Percentiles rank a stretch among this genome's conserved stretches.
Evolutionary conservation across 139 green algal species (phyloP).

Genomic region (Protoeuglena noctilucae): DNA sequence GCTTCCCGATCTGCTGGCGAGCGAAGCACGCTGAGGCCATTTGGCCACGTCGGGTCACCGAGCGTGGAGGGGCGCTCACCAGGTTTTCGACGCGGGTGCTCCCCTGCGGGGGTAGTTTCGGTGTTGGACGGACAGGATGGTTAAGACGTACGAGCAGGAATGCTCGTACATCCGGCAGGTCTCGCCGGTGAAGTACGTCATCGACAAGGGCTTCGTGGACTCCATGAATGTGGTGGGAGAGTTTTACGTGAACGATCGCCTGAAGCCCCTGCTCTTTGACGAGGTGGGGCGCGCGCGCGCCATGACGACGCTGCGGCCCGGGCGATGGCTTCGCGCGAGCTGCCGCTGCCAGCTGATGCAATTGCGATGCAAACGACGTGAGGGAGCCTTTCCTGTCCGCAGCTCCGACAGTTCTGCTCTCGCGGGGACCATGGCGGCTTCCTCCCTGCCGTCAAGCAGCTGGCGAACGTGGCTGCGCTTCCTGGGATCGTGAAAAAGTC

Average conservation of each 20-base stretch:
- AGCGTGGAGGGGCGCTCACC: no score
- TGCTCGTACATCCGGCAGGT: slow-evolving; percentile 17
- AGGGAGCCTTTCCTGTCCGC: neutral
- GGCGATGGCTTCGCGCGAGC: neutral
- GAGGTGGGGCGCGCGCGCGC: slow-evolving; percentile 57
- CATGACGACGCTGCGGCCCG: no score
- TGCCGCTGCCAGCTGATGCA: neutral
- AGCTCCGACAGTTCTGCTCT: no score
- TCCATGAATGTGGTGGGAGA: slow-evolving; percentile 59
- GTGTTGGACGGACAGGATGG: no score
- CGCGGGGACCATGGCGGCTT: slow-evolving; percentile 48
- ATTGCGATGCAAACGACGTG: slow-evolving; percentile 14
- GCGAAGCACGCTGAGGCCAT: no score
- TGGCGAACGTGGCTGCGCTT: slow-evolving; percentile 73
- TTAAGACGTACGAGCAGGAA: no score
- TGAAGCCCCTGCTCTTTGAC: slow-evolving; percentile 56
- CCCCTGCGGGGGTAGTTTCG: no score
- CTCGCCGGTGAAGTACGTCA: slow-evolving; percentile 19
- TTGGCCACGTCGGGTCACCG: no score
- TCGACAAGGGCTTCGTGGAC: slow-evolving; percentile 53
- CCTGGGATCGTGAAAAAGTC: slow-evolving; percentile 70
- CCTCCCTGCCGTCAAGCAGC: slow-evolving; percentile 71
- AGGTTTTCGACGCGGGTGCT: no score
- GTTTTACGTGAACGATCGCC: slow-evolving; percentile 66
- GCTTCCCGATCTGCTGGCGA: no score